Base-by-base conservation (phyloP, 2,329 filamentous ascomycete species). In the Trichoderma gracile region DNA sequence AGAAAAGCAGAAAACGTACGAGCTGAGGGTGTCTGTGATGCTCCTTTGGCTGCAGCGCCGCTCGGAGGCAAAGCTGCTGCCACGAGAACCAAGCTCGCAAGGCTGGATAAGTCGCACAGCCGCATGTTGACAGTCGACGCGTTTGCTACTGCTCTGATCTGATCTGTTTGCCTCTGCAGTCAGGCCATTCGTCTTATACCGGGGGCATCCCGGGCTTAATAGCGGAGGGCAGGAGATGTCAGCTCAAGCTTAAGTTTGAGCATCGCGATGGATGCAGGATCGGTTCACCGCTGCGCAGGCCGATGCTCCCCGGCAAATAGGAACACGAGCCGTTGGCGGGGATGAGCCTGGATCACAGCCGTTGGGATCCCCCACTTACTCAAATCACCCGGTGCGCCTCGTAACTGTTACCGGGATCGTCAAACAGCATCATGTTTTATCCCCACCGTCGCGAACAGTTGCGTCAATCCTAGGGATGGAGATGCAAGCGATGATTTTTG, bases 261-360 rank as follows among this genome's bases (percentile, higher is more conserved):
- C 38, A 61, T 54, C 40, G 40, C 6, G 47, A 27, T 38, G 33
- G 21, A 46, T 43, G 19, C 40, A 45, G 14, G 40, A 23, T 45
- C 49, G 27, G 58, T 62, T 62, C 59, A 62, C 59, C 59, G 59
- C 59, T 62, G 59, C 47, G 15, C 30, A 46, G 46, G n/a, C 59
- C 59, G 45, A 38, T n/a, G 17, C 58, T 52, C 61, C 53, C 53
- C 45, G 53, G 21, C 61, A 64, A 64, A 64, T 64, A 64, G 61
- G 61, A 64, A 50, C 45, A 17, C 10, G 19, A 64, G 50, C 61
- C 61, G 61, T 47, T 58, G 61, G 33, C 47, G 61, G 61, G 47
- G 61, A 57, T 19, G 52, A 50, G 33, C 61, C 57, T 50, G 25
- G 54, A n/a, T 38, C 33, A 38, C 38, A 27, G 53, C 43, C 25